Evolutionary conservation across 148 eudicot genomes (phyloP), one percentile per base, ranked within the genome.

Genomic region (Silene uniflora): DNA sequence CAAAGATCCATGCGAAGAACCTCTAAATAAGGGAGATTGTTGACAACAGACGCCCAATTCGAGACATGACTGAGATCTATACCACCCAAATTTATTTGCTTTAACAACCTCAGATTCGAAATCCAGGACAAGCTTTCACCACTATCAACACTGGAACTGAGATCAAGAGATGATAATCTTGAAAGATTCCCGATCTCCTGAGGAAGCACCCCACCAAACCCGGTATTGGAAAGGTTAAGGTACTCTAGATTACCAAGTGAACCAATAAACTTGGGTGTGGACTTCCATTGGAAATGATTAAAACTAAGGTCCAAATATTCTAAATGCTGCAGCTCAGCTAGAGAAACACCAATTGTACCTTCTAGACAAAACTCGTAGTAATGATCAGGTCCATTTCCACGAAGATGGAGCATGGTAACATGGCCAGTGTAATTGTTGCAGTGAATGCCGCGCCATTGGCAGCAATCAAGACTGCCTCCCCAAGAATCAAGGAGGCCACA

Each of bases 401-500:
- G 44, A 14, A 77, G 75, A 52, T 49, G 4, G 25, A 77, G 67
- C 62, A 7, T 55, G 62, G 27, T 63, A 32, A 77, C 75, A 63
- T 77, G 64, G 14, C 76, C 72, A 29, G 72, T 78, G 60, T 13
- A 9, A n/a, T 55, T 72, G 72, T 78, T 35, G 21, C 81, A 78
- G 61, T 4, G n/a, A 7, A 78, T 55, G 2, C 76, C 76, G 19
- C 25, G 16, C 81, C 73, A 78, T 21, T 55, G 76, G 62, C 81
- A 78, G 67, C 81, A 78, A 10, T 67, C 81, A 52, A 10, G 35
- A 13, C n/a, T 7, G 18, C 3, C 39, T 62, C 18, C 56, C 81
- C 76, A 78, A 22, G 81, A 78, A 25, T 24, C 35, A 5, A 78
- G 67, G 56, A 78, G 16, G 63, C 72, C 66, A 17, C 76, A 78